Percentiles rank a stretch among this genome's conserved stretches.
phyloP scores from a whole-genome alignment of 2,329 filamentous ascomycete species.

The Venturia effusa region DNA sequence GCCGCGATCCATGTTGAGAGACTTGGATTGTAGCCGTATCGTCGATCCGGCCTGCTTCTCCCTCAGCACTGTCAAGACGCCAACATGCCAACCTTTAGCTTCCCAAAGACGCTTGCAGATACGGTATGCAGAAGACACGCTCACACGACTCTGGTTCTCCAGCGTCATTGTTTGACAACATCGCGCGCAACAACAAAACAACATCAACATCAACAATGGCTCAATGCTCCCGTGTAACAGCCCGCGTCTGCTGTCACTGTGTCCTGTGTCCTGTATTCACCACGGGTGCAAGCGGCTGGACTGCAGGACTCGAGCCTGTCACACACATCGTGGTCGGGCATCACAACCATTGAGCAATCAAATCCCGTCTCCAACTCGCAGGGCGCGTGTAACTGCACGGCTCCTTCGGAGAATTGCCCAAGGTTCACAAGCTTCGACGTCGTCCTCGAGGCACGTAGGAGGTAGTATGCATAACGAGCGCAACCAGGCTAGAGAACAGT shows the following conservation, averaged over 20 bases:
- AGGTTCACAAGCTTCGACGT: background rate
- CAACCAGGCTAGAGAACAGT: background rate
- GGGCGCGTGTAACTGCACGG: background rate
- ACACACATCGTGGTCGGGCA: background rate
- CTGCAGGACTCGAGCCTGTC: background rate
- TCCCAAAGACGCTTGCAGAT: background rate
- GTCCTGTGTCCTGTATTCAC: background rate
- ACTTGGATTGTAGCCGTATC: too few species aligned
- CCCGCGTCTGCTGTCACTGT: background rate
- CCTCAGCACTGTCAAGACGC: background rate
- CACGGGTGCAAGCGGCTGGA: too few species aligned
- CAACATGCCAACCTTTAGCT: background rate
- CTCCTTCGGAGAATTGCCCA: background rate
- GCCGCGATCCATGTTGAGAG: too few species aligned
- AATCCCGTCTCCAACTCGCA: background rate
- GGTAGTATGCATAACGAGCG: background rate
- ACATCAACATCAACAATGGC: background rate
- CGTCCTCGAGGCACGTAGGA: background rate
- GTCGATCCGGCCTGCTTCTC: too few species aligned
- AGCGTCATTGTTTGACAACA: background rate
- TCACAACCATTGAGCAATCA: background rate
- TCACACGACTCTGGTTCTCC: background rate
- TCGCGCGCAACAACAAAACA: background rate
- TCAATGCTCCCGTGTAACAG: background rate
- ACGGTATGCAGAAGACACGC: background rate